phyloP scores from a whole-genome alignment of 768 basidiomycete species.

The Suillus sp. region DNA sequence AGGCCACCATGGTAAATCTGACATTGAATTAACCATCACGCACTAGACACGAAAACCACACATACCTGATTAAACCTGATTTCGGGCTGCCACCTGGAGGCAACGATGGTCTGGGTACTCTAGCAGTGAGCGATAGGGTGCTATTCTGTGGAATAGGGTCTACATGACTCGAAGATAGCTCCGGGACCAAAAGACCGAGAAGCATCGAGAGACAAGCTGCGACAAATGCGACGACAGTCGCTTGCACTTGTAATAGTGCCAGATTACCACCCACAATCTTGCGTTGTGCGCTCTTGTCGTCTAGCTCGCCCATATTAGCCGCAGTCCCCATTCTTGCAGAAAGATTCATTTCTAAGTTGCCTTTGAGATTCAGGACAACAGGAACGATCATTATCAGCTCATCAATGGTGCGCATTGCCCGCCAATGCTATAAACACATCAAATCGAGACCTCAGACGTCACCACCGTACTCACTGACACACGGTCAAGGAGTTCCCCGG shows the following conservation, averaged over 20 bases:
- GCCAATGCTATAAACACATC: conserved; percentile 63
- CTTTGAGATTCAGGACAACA: conserved; percentile 92
- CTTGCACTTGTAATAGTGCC: conserved; percentile 89
- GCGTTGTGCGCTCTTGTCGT: conserved; percentile 62
- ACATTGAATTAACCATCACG: conserved; percentile 13
- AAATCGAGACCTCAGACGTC: conserved; percentile 8
- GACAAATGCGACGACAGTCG: conserved; percentile 83
- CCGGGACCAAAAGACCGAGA: conserved; percentile 64
- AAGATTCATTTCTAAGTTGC: conserved; percentile 99
- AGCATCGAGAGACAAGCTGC: conserved; percentile 78
- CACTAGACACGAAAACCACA: neutral
- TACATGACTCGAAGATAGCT: conserved; percentile 18
- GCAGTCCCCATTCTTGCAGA: conserved; percentile 94
- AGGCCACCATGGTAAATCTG: conserved; percentile 77
- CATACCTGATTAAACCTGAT: conserved; percentile 44
- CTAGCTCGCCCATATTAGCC: conserved; percentile 91
- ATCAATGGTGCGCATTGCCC: conserved; percentile 85
- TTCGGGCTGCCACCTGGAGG: conserved; percentile 33
- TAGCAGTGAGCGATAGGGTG: conserved; percentile 13
- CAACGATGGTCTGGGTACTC: conserved; percentile 28
- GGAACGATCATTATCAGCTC: conserved; percentile 97
- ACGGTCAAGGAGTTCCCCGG: conserved; percentile 86
- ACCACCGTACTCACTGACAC: conserved; percentile 62
- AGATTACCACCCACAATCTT: conserved; percentile 80
- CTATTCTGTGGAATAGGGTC: conserved; percentile 14